Percentiles rank a stretch among this genome's conserved stretches.
These are phyloP conservation scores for Oxytropis ochrocephala DNA, from an alignment of 306 rosid species.

Conservation along the genomic window DNA sequence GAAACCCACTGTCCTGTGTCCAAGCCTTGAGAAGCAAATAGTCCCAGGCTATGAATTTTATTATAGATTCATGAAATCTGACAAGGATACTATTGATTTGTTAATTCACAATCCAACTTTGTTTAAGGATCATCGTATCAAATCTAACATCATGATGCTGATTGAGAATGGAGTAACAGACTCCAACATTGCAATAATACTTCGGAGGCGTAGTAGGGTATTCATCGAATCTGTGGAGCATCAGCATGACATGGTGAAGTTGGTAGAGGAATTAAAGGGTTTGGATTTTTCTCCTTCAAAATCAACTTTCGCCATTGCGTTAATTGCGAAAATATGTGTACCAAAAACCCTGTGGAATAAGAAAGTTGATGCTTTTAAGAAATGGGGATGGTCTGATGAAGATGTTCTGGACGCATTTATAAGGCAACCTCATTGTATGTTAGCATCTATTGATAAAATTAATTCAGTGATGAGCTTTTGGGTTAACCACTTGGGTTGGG, in stretches of 20 bases:
- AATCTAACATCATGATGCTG: background rate
- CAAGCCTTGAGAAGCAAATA: background rate
- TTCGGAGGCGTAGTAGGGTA: rapidly evolving
- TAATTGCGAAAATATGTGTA: background rate
- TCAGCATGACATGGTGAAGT: no score
- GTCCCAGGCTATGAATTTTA: background rate
- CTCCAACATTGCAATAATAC: background rate
- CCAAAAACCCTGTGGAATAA: conserved; percentile 23
- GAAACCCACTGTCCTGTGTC: background rate
- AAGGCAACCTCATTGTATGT: conserved; percentile 29
- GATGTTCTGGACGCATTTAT: conserved; percentile 22
- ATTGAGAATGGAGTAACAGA: background rate
- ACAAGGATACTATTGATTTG: background rate
- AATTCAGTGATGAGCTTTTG: conserved; percentile 29
- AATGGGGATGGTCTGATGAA: conserved; percentile 53
- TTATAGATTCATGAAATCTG: background rate
- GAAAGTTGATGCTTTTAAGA: conserved; percentile 28
- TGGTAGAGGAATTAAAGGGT: conserved; percentile 25
- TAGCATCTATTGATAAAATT: conserved; percentile 28
- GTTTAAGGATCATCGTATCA: rapidly evolving
- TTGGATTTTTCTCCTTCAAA: conserved; percentile 36
- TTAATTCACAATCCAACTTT: background rate
- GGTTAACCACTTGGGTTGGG: conserved; percentile 33
- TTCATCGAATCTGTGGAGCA: background rate
- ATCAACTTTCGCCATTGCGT: conserved; percentile 10